A percentile compares a stretch with the other conserved stretches of the same genome.
phyloP scores from a whole-genome alignment of 176 grass and related monocot species.

The Aegilops bicornis region DNA sequence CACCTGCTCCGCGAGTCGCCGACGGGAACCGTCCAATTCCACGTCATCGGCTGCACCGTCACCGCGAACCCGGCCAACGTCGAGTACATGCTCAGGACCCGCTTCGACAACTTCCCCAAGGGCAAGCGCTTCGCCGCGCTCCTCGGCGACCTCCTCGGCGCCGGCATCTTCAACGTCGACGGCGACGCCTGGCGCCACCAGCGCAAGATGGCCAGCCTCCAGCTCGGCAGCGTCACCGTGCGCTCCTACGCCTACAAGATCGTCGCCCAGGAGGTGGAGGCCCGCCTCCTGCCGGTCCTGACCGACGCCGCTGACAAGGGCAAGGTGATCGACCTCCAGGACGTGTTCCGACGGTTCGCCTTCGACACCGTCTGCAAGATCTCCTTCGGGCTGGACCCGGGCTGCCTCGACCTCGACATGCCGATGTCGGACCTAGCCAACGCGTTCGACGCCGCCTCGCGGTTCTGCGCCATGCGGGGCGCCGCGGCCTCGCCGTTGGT shows the following conservation, averaged over 20 bases:
- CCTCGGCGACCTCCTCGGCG: slow-evolving; percentile 58
- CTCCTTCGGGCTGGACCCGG: slow-evolving; percentile 32
- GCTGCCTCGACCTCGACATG: slow-evolving; percentile 3
- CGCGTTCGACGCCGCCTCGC: slow-evolving; percentile 50
- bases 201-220: slow-evolving; percentile 53
- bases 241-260: not conserved
- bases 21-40: slow-evolving; percentile 39
- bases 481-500: slow-evolving; percentile 23
- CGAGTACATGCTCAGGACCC: slow-evolving; percentile 53
- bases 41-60: slow-evolving; percentile 35
- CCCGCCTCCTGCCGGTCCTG: slow-evolving; percentile 29
- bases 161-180: slow-evolving; percentile 72
- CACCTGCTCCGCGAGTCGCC: slow-evolving; percentile 16
- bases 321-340: slow-evolving; percentile 45
- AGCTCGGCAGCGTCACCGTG: slow-evolving; percentile 12
- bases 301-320: slow-evolving; percentile 4
- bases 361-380: slow-evolving; percentile 50
- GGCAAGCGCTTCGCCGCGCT: slow-evolving; percentile 51
- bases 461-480: slow-evolving; percentile 36
- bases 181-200: slow-evolving; percentile 52
- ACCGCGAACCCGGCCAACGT: slow-evolving; percentile 66
- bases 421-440: slow-evolving; percentile 16
- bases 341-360: slow-evolving; percentile 44
- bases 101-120: slow-evolving; percentile 74
- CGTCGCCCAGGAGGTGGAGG: not conserved